Conservation (phyloP, 2,329 filamentous ascomycete genomes). For the Acephala macrosclerotiorum region DNA sequence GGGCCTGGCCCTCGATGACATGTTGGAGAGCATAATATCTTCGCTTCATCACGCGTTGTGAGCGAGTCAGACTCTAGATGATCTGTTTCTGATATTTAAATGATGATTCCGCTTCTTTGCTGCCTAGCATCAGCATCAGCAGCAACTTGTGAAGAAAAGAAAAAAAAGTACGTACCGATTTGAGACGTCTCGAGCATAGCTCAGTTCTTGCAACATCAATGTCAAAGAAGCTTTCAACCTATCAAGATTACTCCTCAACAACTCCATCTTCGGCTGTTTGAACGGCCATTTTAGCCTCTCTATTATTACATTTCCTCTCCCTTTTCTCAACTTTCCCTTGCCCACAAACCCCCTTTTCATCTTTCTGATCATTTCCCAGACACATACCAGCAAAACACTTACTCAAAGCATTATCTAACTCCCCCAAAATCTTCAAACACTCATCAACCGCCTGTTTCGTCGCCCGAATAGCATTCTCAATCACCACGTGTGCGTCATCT, state of each 20-base stretch:
- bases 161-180: conserved; percentile 10
- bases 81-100: conserved; percentile 24
- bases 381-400: conserved; percentile 21
- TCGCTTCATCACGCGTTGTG: conserved; percentile 19
- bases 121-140: neutral
- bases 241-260: conserved; percentile 26
- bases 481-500: conserved; percentile 21
- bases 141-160: neutral
- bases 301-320: neutral
- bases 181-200: conserved; percentile 26
- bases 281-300: conserved; percentile 29
- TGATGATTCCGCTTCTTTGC: conserved; percentile 19
- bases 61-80: conserved; percentile 26
- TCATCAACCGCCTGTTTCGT: conserved; percentile 27
- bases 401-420: conserved; percentile 24
- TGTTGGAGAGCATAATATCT: conserved; percentile 16
- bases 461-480: conserved; percentile 19
- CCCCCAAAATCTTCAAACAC: conserved; percentile 24
- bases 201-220: conserved; percentile 27
- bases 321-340: conserved; percentile 14
- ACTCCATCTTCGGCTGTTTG: conserved; percentile 29
- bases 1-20: conserved; percentile 9
- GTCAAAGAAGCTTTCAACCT: conserved; percentile 27
- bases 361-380: no score
- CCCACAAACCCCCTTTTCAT: neutral